Evolutionary conservation across 2,329 filamentous ascomycete species (phyloP), one percentile per base, ranked within the genome.

Genomic region (Incumbomyces lentus): DNA sequence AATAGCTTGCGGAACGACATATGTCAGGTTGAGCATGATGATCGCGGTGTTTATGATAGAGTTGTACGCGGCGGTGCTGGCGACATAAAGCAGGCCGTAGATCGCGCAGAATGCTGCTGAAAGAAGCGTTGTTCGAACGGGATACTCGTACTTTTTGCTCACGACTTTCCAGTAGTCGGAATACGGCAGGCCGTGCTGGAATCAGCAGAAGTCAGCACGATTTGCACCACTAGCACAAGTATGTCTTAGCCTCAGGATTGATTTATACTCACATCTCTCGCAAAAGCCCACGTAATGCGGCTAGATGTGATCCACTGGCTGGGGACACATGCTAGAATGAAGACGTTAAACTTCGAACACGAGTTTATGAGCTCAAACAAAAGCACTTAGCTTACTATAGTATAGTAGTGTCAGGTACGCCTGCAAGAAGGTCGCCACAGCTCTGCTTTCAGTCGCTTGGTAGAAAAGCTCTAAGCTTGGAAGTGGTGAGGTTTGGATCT

Each of bases 241-340:
- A n/a, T n/a, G n/a, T n/a, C n/a, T n/a, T n/a, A n/a, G n/a, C n/a
- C n/a, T n/a, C n/a, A n/a, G n/a, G n/a, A n/a, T n/a, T n/a, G n/a
- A n/a, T n/a, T n/a, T n/a, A n/a, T n/a, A n/a, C 22, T 26, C 8
- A 26, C 22, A 46, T 59, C 58, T 34, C 56, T 36, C 2, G 58
- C 60, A 26, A 62, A 57, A 7, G 58, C 52, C 60, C 60, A 62
- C 4, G 59, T 59, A 2, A 62, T 42, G 6, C 59, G 54, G 2
- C 55, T 8, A 58, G 39, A 31, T 26, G 36, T 38, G 6, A 38
- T 8, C 22, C 22, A 26, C 22, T 26, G 22, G 4, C 5, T 5
- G 4, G 22, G 5, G 8, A 26, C 5, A 26, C 22, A 26, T 4
- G 8, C 22, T 26, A 26, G 22, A 26, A n/a, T n/a, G n/a, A n/a